Conservation (phyloP, 2,329 filamentous ascomycete genomes). For the Zasmidium cellare region DNA sequence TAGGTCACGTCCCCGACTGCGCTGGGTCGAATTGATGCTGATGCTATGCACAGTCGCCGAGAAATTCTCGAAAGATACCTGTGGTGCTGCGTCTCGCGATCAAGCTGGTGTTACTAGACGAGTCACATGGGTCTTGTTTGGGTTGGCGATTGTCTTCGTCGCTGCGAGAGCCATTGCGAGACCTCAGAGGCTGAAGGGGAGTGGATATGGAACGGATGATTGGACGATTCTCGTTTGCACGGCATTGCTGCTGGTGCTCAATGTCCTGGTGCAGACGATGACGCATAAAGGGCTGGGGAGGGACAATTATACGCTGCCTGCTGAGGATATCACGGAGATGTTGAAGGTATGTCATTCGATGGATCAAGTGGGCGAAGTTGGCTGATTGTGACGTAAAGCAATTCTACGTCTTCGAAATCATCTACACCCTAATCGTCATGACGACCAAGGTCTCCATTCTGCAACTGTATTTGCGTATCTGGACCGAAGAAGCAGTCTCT, state of each 20-base stretch:
- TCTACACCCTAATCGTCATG: conserved; percentile 21
- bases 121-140: conserved; percentile 20
- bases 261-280: conserved; percentile 18
- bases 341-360: conserved; percentile 11
- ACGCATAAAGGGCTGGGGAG: conserved; percentile 18
- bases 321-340: conserved; percentile 17
- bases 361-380: no score
- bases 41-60: conserved; percentile 14
- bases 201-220: conserved; percentile 22
- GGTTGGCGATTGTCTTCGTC: conserved; percentile 18
- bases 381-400: conserved; percentile 4
- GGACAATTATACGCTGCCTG: conserved; percentile 19
- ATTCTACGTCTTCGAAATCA: conserved; percentile 22
- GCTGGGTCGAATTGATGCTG: background rate
- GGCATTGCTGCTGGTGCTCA: conserved; percentile 16
- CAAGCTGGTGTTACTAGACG: conserved; percentile 6
- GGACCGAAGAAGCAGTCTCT: conserved; percentile 18
- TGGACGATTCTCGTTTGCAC: conserved; percentile 19
- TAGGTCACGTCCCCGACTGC: background rate
- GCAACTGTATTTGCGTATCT: conserved; percentile 22
- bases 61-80: conserved; percentile 17
- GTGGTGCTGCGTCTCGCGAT: conserved; percentile 16
- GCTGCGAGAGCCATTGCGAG: conserved; percentile 17
- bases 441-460: conserved; percentile 21
- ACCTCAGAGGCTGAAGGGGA: conserved; percentile 19